Conservation (phyloP, 805 yeast genomes). For the Cyberlindnera bimundalis region DNA sequence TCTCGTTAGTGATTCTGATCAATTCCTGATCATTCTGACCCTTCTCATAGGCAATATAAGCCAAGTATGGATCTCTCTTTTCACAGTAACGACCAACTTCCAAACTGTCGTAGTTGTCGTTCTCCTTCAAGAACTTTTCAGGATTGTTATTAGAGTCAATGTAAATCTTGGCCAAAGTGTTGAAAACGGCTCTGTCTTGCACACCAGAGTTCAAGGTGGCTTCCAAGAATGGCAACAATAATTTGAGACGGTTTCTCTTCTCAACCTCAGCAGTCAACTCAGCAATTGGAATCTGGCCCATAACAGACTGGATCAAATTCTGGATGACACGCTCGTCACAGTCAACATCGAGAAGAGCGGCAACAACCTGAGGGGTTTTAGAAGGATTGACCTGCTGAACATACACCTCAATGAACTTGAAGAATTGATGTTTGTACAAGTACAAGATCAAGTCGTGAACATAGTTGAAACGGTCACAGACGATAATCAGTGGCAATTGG, state of each 20-base stretch:
- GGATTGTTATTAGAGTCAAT: conserved; percentile 97
- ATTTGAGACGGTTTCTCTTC: conserved; percentile 89
- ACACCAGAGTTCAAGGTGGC: conserved; percentile 80
- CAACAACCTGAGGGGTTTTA: conserved; percentile 94
- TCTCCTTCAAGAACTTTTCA: conserved; percentile 92
- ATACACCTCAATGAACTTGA: conserved; percentile 95
- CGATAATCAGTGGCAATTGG: conserved; percentile 93
- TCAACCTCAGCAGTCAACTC: conserved; percentile 93
- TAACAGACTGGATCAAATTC: conserved; percentile 72
- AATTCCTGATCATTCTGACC: conserved; percentile 91
- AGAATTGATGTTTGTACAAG: conserved; percentile 91
- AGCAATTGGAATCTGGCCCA: conserved; percentile 91
- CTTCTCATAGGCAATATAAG: conserved; percentile 95
- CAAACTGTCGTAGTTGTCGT: conserved; percentile 84
- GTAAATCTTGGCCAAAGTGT: conserved; percentile 95
- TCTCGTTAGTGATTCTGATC: conserved; percentile 89
- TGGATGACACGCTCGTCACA: conserved; percentile 90
- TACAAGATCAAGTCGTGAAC: conserved; percentile 92
- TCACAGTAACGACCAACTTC: conserved; percentile 98
- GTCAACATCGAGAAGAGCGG: conserved; percentile 94
- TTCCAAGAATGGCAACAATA: conserved; percentile 90
- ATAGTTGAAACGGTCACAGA: conserved; percentile 87
- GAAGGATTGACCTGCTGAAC: conserved; percentile 97
- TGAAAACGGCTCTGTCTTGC: conserved; percentile 86
- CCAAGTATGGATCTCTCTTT: conserved; percentile 97